phyloP scores from a whole-genome alignment of 345 rosid species.

The Kandelia obovata region DNA sequence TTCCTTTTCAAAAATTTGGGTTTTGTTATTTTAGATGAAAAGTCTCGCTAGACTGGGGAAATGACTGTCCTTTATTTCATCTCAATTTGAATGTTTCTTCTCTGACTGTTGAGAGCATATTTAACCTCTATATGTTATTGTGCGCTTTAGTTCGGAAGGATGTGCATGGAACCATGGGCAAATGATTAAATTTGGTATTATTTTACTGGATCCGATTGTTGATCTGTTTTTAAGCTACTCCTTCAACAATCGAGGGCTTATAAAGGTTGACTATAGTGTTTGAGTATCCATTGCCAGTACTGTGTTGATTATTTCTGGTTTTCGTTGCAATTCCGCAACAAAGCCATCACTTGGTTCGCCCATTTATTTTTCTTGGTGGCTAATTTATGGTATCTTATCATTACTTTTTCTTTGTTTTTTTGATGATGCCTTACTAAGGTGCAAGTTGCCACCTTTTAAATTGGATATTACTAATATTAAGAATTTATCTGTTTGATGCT shows the following conservation, averaged over 20 bases:
- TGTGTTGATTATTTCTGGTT: constrained; percentile 18
- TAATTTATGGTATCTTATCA: neutral
- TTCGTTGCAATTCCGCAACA: constrained; percentile 5
- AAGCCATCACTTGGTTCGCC: neutral
- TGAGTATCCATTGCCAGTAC: constrained; percentile 20
- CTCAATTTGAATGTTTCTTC: constrained; percentile 13
- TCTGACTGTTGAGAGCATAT: constrained; percentile 15
- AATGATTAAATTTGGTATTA: constrained; percentile 7
- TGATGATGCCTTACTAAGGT: neutral
- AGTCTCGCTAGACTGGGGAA: constrained; percentile 7
- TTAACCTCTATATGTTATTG: constrained; percentile 1
- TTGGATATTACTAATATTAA: constrained; percentile 6
- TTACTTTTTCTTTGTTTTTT: neutral
- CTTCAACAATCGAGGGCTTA: constrained; percentile 27
- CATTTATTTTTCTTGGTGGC: neutral
- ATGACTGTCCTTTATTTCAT: constrained; percentile 7
- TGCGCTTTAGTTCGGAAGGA: neutral
- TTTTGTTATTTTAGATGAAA: constrained; percentile 4
- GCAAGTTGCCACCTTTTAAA: neutral
- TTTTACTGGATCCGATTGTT: constrained; percentile 2
- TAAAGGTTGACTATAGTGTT: constrained; percentile 10
- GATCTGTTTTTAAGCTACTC: neutral
- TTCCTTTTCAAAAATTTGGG: neutral
- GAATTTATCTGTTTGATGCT: constrained; percentile 10
- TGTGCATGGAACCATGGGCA: neutral